phyloP scores from a whole-genome alignment of 192 early-diverging fungal genomes.

The Jimgerdemannia flammicorona region DNA sequence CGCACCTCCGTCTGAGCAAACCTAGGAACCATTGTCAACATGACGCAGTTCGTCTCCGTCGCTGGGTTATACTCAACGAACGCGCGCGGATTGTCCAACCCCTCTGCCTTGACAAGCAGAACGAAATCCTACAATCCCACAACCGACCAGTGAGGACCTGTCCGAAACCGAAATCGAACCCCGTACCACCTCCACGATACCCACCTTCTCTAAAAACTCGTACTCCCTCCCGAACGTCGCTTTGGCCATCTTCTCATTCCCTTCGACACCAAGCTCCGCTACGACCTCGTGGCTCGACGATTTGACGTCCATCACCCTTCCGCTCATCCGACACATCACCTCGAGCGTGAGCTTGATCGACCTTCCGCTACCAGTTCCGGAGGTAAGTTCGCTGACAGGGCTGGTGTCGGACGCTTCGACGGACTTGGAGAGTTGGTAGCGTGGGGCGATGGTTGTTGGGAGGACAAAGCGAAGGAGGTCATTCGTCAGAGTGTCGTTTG shows the following conservation, averaged over 20 bases:
- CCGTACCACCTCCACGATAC: not conserved
- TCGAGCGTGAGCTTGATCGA: slow-evolving; percentile 9
- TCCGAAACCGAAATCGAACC: not conserved
- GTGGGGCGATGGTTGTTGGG: slow-evolving; percentile 31
- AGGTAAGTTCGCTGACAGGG: not conserved
- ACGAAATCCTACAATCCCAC: slow-evolving; percentile 20
- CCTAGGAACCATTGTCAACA: slow-evolving; percentile 21
- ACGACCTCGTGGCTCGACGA: slow-evolving; percentile 43
- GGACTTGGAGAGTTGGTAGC: slow-evolving; percentile 28
- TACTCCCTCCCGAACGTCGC: not conserved
- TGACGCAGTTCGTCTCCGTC: slow-evolving; percentile 8
- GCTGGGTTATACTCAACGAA: slow-evolving; percentile 14
- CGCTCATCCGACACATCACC: slow-evolving; percentile 19
- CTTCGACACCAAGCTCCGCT: slow-evolving; percentile 12
- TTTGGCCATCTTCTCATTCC: not conserved
- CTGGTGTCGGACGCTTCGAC: not conserved
- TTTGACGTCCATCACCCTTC: slow-evolving; percentile 27
- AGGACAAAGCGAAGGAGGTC: slow-evolving; percentile 44
- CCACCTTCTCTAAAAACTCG: not conserved
- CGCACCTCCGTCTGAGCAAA: slow-evolving; percentile 10
- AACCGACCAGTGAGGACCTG: slow-evolving; percentile 3
- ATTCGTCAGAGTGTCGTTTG: slow-evolving; percentile 34
- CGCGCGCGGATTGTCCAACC: slow-evolving; percentile 15
- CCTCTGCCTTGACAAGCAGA: slow-evolving; percentile 7
- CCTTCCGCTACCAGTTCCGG: not conserved